A percentile compares a stretch with the other conserved stretches of the same genome.
phyloP scores from a whole-genome alignment of 192 early-diverging fungal species.

The Chytriomyces hyalinus region DNA sequence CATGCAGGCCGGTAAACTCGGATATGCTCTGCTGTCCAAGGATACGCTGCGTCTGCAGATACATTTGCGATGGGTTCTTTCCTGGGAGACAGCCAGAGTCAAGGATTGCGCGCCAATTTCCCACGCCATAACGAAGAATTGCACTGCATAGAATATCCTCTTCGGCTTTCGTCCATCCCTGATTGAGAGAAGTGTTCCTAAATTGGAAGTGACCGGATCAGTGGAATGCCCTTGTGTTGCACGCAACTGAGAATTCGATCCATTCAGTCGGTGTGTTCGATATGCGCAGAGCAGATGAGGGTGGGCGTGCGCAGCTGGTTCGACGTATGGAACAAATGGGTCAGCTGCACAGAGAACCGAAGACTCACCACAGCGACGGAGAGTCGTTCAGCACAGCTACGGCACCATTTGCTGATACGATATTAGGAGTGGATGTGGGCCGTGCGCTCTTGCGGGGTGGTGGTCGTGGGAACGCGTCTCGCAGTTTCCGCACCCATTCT shows the following conservation, averaged over 20 bases:
- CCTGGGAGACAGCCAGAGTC: constrained; percentile 86
- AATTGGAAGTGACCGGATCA: neutral
- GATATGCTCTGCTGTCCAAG: constrained; percentile 91
- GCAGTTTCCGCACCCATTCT: no score
- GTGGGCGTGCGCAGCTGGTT: neutral
- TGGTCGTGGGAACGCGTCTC: no score
- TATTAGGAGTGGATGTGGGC: no score
- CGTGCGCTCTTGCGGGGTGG: no score
- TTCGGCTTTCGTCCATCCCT: constrained; percentile 87
- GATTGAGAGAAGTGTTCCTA: constrained; percentile 29
- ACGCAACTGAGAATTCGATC: no score
- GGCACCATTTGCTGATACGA: neutral
- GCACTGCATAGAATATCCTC: constrained; percentile 82
- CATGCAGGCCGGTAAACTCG: constrained; percentile 93
- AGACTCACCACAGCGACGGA: constrained; percentile 11
- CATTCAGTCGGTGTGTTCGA: no score
- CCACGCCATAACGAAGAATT: constrained; percentile 87
- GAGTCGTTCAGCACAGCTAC: neutral
- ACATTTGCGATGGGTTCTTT: constrained; percentile 98
- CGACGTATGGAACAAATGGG: neutral
- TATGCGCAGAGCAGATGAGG: neutral
- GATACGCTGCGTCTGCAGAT: constrained; percentile 92
- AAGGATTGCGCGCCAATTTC: constrained; percentile 96
- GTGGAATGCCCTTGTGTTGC: neutral
- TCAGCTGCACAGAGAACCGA: neutral